phyloP scores from a whole-genome alignment of 2,329 filamentous ascomycete species.

The Fonsecaea pugnacius region DNA sequence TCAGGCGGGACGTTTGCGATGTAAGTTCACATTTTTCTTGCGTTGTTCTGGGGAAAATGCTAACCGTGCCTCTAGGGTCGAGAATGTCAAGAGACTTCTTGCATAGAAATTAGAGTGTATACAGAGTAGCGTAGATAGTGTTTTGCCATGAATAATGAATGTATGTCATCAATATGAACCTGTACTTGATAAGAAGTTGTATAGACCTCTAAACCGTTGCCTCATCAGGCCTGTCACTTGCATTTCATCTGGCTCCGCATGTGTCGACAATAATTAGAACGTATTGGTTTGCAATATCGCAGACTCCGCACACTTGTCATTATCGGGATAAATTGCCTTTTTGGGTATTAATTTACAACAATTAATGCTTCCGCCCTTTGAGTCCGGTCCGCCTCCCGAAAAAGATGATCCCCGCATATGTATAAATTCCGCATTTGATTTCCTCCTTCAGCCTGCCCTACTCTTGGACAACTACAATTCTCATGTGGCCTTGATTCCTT shows the following conservation, averaged over 20 bases:
- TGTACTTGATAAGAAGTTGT: too few species aligned
- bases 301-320: too few species aligned
- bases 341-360: neutral
- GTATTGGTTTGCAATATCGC: too few species aligned
- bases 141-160: too few species aligned
- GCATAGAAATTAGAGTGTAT: neutral
- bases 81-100: conserved; percentile 6
- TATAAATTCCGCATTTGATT: neutral
- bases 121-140: too few species aligned
- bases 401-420: neutral
- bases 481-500: neutral
- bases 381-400: neutral
- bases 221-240: too few species aligned
- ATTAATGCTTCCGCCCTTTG: neutral
- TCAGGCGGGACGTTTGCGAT: conserved; percentile 22
- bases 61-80: conserved; percentile 6
- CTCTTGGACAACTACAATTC: neutral
- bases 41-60: neutral
- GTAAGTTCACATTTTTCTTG: conserved; percentile 21
- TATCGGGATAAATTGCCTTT: too few species aligned
- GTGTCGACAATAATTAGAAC: too few species aligned
- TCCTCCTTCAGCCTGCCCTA: neutral
- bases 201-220: too few species aligned
- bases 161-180: too few species aligned
- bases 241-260: too few species aligned